Evolutionary conservation across 2,329 filamentous ascomycete genomes (phyloP).

Genomic region (Fusarium sulawesiense): DNA sequence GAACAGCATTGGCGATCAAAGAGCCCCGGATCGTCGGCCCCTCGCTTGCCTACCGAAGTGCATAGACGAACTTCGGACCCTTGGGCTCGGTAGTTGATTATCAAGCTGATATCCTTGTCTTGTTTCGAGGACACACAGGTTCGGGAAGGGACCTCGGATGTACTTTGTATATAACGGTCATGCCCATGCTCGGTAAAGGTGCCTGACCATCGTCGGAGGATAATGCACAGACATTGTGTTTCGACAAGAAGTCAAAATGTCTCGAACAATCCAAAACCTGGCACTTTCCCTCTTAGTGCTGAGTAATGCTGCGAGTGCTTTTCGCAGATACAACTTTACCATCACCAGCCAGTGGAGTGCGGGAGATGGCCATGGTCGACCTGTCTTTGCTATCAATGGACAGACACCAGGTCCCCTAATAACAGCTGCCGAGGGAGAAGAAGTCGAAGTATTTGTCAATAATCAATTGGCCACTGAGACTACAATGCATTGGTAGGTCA

Average conservation of each 20-base stretch:
- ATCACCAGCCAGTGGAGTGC: not conserved
- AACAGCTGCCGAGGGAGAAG: constrained; percentile 3
- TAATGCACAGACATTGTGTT: fast-evolving
- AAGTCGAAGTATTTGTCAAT: constrained; percentile 5
- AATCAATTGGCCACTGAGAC: constrained; percentile 10
- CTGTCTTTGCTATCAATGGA: constrained; percentile 12
- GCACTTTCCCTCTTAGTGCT: not conserved
- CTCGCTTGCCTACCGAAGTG: not conserved
- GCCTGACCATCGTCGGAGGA: not conserved
- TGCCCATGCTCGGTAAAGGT: not conserved
- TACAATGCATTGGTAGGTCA: constrained; percentile 16
- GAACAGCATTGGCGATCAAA: not conserved
- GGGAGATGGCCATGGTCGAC: constrained; percentile 5
- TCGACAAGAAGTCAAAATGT: not conserved
- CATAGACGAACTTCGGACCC: not conserved
- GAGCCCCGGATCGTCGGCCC: not conserved
- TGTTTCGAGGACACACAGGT: not conserved
- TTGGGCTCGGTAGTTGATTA: not conserved
- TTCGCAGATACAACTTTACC: not conserved
- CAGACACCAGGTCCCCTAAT: constrained; percentile 15
- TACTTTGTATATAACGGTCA: not conserved
- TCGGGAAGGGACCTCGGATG: not conserved
- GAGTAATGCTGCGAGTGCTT: not conserved
- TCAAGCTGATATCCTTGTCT: not conserved
- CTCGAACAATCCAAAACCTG: not conserved